phyloP scores from a whole-genome alignment of 352 stramenopile genomes.

The Globisporangium sylvaticum region DNA sequence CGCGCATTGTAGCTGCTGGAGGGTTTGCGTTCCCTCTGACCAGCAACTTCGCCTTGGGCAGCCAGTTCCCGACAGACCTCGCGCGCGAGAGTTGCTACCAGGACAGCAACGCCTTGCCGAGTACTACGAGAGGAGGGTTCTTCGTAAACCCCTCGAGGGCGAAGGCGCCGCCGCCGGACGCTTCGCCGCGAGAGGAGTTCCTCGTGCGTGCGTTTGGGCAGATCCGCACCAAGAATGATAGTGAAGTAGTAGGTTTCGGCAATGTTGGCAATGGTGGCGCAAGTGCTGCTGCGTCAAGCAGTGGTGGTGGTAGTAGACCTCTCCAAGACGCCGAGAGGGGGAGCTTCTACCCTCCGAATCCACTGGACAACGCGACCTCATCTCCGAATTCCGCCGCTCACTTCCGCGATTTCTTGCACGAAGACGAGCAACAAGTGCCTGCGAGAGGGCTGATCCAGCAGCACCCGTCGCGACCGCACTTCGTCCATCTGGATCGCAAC shows the following conservation, averaged over 20 bases:
- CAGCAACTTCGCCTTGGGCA: not conserved
- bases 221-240: conserved; percentile 21
- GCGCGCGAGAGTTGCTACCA: not conserved
- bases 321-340: not conserved
- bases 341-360: not conserved
- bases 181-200: conserved; percentile 61
- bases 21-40: conserved; percentile 3
- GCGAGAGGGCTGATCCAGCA: not conserved
- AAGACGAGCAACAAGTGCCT: not conserved
- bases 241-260: not conserved
- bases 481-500: not conserved
- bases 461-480: not conserved
- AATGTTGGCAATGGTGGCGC: not conserved
- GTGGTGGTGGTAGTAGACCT: not conserved
- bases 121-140: not conserved
- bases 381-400: not conserved
- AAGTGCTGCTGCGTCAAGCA: no score
- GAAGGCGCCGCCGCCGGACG: conserved; percentile 23
- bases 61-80: not conserved
- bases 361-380: not conserved
- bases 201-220: conserved; percentile 72
- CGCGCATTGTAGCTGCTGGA: not conserved
- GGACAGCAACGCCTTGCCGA: not conserved
- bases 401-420: not conserved
- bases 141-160: not conserved